Evolutionary conservation across 2,329 filamentous ascomycete genomes (phyloP).

Genomic region (Diaporthe sp.): DNA sequence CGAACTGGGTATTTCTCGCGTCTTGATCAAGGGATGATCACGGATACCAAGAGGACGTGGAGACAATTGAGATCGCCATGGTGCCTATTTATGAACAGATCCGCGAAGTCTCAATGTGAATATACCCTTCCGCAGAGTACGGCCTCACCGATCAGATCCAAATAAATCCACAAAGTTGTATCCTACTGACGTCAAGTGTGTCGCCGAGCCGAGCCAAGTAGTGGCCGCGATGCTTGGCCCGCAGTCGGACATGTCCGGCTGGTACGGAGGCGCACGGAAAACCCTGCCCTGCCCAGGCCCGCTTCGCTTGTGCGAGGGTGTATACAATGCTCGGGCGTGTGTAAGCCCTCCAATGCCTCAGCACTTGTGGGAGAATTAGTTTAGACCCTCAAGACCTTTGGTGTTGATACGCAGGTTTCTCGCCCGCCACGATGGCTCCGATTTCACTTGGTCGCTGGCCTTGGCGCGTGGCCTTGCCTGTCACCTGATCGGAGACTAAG

Average conservation of each 20-base stretch:
- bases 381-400: neutral
- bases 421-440: neutral
- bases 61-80: too few species aligned
- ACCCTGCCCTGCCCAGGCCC: neutral
- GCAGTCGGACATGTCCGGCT: neutral
- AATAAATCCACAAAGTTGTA: neutral
- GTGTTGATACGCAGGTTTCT: neutral
- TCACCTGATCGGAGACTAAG: neutral
- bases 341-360: too few species aligned
- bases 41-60: accelerated
- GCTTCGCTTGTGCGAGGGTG: too few species aligned
- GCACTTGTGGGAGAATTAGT: neutral
- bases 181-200: neutral
- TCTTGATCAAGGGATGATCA: neutral
- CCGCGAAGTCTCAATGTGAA: neutral
- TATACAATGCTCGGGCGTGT: too few species aligned
- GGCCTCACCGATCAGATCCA: accelerated
- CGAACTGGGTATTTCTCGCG: neutral
- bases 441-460: neutral
- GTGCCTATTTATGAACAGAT: neutral
- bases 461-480: neutral
- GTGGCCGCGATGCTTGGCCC: slow-evolving; percentile 7
- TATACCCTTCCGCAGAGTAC: neutral
- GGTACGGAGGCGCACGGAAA: neutral
- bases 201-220: neutral